A percentile compares a stretch with the other conserved stretches of the same genome.
Evolutionary conservation across 176 grass and related monocot genomes (phyloP).

Genomic region (Raddia guianensis): DNA sequence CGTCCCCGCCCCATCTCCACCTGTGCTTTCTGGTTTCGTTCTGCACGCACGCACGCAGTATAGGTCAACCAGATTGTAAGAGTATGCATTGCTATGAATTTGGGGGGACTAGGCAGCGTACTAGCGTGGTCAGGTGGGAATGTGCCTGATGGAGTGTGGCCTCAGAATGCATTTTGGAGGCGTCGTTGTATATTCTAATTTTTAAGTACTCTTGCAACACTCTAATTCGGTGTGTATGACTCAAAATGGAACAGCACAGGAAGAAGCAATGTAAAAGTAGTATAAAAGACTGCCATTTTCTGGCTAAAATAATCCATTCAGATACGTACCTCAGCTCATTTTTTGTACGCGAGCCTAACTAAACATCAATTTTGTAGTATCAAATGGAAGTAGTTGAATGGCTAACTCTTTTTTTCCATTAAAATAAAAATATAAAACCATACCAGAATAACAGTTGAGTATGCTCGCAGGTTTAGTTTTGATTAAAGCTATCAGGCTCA

Average conservation of each 20-base stretch:
- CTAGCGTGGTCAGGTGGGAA: constrained; percentile 1
- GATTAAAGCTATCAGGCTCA: neutral
- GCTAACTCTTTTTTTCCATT: neutral
- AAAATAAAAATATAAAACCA: neutral
- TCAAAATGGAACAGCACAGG: neutral
- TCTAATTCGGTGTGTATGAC: neutral
- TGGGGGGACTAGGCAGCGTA: neutral
- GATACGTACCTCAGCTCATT: neutral
- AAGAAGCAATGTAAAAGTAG: neutral
- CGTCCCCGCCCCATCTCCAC: neutral
- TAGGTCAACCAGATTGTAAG: neutral
- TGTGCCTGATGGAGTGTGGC: neutral
- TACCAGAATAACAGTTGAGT: neutral
- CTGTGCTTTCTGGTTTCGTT: neutral
- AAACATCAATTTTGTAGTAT: neutral
- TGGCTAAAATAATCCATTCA: neutral
- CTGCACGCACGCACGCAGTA: neutral
- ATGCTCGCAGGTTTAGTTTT: neutral
- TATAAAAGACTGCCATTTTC: constrained; percentile 1
- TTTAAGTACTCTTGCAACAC: neutral
- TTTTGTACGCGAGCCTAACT: neutral
- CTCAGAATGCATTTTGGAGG: neutral
- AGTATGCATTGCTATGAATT: neutral
- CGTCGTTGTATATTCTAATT: neutral
- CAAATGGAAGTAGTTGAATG: neutral